These are phyloP conservation scores for Lindgomyces ingoldianus DNA, from an alignment of 495 filamentous ascomycete genomes.

Conservation along the genomic window DNA sequence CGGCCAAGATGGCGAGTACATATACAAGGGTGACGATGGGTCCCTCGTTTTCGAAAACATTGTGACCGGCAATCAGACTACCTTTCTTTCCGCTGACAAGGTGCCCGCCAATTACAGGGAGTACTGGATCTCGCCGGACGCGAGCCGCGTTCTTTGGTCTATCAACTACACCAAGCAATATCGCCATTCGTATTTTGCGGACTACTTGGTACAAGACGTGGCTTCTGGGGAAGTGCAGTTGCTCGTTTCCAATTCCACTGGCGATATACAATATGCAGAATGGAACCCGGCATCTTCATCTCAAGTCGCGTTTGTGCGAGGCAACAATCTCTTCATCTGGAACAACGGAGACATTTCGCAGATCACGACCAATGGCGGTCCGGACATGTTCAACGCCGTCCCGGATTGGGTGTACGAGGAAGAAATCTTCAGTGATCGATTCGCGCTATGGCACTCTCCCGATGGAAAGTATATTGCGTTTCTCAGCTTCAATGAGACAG, in stretches of 20 bases:
- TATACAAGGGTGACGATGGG: slow-evolving; percentile 47
- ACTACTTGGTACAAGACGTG: slow-evolving; percentile 57
- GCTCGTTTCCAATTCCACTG: slow-evolving; percentile 51
- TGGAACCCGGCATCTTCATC: slow-evolving; percentile 51
- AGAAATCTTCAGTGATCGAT: slow-evolving; percentile 56
- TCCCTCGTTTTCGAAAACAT: slow-evolving; percentile 55
- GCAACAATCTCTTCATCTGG: slow-evolving; percentile 59
- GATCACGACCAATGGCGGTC: slow-evolving; percentile 57
- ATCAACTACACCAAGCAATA: slow-evolving; percentile 58
- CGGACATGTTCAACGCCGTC: slow-evolving; percentile 59
- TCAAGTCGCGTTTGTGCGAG: slow-evolving; percentile 57
- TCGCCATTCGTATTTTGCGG: slow-evolving; percentile 59
- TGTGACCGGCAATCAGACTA: slow-evolving; percentile 49
- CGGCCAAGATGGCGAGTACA: slow-evolving; percentile 51
- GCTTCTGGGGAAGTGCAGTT: slow-evolving; percentile 48
- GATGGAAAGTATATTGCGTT: slow-evolving; percentile 59
- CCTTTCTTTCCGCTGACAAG: slow-evolving; percentile 47
- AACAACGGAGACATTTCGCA: slow-evolving; percentile 50
- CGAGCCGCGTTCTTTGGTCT: slow-evolving; percentile 50
- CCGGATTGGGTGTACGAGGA: slow-evolving; percentile 68
- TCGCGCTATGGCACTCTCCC: slow-evolving; percentile 59
- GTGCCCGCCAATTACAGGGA: slow-evolving; percentile 42
- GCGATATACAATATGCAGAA: slow-evolving; percentile 59
- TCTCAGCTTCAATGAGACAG: slow-evolving; percentile 61
- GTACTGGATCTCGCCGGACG: slow-evolving; percentile 49